These are phyloP conservation scores for Pachysandra terminalis DNA, from an alignment of 164 flowering plant species.

Conservation along the genomic window DNA sequence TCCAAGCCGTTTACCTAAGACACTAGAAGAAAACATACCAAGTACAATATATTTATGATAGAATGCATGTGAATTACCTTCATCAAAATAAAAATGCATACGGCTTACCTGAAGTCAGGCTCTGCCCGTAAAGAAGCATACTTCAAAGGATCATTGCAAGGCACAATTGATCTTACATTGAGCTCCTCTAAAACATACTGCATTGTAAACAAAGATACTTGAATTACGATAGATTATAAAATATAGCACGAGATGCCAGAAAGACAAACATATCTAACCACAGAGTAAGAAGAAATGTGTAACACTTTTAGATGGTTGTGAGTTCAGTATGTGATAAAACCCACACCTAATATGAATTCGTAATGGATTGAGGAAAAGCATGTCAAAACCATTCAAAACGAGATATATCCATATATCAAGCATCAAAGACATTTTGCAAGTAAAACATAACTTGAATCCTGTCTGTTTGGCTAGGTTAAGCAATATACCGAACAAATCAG, in stretches of 20 bases:
- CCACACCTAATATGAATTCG: not conserved
- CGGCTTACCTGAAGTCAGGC: slow-evolving; percentile 82
- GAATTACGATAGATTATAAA: not conserved
- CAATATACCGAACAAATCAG: no score
- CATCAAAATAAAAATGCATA: not conserved
- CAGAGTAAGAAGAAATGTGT: not conserved
- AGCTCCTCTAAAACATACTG: slow-evolving; percentile 94
- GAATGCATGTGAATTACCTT: slow-evolving; percentile 4
- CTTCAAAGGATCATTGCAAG: slow-evolving; percentile 78
- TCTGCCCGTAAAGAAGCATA: slow-evolving; percentile 93
- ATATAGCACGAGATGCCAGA: not conserved
- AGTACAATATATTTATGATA: not conserved
- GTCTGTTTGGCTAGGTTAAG: no score
- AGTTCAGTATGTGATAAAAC: not conserved
- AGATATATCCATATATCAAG: no score
- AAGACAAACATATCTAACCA: not conserved
- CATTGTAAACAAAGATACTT: slow-evolving; percentile 3
- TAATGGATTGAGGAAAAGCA: not conserved
- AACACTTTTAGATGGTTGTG: not conserved
- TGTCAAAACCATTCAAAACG: not conserved
- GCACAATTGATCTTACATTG: slow-evolving; percentile 60
- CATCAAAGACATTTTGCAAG: no score
- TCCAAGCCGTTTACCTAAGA: slow-evolving; percentile 83
- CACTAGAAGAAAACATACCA: slow-evolving; percentile 32
- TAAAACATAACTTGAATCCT: no score